Evolutionary conservation across 2,329 filamentous ascomycete species (phyloP).

Genomic region (Knufia fluminis): DNA sequence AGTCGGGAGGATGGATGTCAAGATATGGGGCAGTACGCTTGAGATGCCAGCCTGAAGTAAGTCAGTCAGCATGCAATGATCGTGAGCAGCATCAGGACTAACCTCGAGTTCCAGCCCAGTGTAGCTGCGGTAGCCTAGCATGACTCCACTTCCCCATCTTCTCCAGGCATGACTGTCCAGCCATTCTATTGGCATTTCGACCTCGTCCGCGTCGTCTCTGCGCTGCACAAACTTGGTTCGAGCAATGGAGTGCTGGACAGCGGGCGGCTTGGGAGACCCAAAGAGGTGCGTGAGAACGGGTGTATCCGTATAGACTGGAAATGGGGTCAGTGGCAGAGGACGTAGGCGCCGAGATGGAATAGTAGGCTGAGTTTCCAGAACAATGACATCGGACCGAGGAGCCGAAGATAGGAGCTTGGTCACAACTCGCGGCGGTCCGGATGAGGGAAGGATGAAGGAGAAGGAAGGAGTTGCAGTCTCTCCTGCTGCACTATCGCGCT

Average conservation of each 20-base stretch:
- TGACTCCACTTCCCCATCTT: slow-evolving; percentile 4
- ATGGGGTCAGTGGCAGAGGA: slow-evolving; percentile 4
- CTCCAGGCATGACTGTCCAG: slow-evolving; percentile 7
- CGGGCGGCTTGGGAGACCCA: slow-evolving; percentile 1
- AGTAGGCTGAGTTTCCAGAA: not conserved
- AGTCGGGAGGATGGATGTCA: slow-evolving; percentile 8
- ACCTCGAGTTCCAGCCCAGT: slow-evolving; percentile 8
- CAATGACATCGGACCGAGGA: slow-evolving; percentile 7
- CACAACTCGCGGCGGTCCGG: not conserved
- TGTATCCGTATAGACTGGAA: slow-evolving; percentile 5
- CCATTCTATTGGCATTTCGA: slow-evolving; percentile 3
- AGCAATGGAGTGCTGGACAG: slow-evolving; percentile 4
- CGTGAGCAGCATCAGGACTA: not conserved
- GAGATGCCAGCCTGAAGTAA: slow-evolving; percentile 4
- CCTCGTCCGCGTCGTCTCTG: not conserved
- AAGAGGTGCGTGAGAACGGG: slow-evolving; percentile 8
- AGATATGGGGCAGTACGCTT: slow-evolving; percentile 5
- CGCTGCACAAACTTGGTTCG: not conserved
- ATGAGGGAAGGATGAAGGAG: slow-evolving; percentile 6
- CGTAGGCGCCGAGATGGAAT: not conserved
- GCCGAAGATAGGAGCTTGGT: slow-evolving; percentile 4
- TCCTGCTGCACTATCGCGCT: not conserved
- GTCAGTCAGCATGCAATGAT: not conserved
- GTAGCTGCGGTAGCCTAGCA: slow-evolving; percentile 10
- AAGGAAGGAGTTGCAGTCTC: not conserved